Evolutionary conservation across 2,329 filamentous ascomycete genomes (phyloP), one percentile per base, ranked within the genome.

Genomic region (Coleophoma crateriformis): DNA sequence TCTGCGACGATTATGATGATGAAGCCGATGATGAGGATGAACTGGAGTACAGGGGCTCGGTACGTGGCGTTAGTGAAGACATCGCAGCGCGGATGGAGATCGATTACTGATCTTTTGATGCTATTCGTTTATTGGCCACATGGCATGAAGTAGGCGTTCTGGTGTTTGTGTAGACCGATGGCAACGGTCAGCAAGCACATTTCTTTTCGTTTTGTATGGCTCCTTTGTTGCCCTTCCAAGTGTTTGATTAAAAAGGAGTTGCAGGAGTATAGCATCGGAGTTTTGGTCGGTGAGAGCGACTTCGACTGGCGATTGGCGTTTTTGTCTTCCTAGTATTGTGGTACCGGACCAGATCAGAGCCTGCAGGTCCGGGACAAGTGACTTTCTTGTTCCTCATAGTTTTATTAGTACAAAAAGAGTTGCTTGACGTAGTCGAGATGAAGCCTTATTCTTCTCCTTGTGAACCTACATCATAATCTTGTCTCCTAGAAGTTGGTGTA

Each of bases 51-150:
- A 68, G 70, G 41, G 68, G 69, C 40, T 69, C 71, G 7, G 70
- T 79, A 41, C 72, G 81, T 38, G 75, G 76, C 32, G 74, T 83
- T 64, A 84, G 80, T 56, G 81, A 85, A 64, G 82, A 85, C 53
- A 73, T 85, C 43, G 80, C 79, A 32, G 74, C 74, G 4, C 71
- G 73, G 17, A 84, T 85, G 79, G 82, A 85, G 60, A 77, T 85
- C 57, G 81, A 74, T 45, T 55, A 53, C 45, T 60, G 35, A 55
- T 34, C 33, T 27, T 27, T 27, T 27, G 27, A 27, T 27, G 6
- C 27, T 27, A 27, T 10, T 27, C 27, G 8, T 27, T 27, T 27
- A 27, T 27, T 27, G 27, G 27, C 27, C 27, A 7, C 6, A 10
- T 10, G 8, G 27, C 27, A 27, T 7, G 27, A 27, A 27, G 5